Evolutionary conservation across 2,329 filamentous ascomycete species (phyloP).

Genomic region (Trichoderma sp.): DNA sequence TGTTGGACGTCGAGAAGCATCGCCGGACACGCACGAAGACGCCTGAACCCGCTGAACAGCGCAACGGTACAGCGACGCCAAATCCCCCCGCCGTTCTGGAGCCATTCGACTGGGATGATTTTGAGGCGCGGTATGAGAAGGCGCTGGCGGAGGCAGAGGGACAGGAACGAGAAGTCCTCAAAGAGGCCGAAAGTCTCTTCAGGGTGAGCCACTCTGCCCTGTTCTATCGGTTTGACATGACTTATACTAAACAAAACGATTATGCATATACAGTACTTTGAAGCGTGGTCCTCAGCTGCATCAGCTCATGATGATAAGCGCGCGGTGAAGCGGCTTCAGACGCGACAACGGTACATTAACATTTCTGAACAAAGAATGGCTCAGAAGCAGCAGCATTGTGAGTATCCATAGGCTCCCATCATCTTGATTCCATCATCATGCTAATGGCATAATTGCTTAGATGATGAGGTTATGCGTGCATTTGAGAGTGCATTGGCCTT

Average conservation of each 20-base stretch:
- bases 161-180: conserved; percentile 62
- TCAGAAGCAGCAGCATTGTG: conserved; percentile 78
- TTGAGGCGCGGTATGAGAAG: conserved; percentile 65
- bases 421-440: background rate
- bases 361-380: conserved; percentile 69
- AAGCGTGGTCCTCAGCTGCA: conserved; percentile 72
- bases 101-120: conserved; percentile 73
- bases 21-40: conserved; percentile 31
- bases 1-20: conserved; percentile 25
- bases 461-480: conserved; percentile 57
- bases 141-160: conserved; percentile 61
- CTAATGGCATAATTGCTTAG: conserved; percentile 27
- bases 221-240: background rate
- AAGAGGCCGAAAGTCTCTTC: conserved; percentile 66
- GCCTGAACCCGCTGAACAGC: conserved; percentile 38
- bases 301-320: conserved; percentile 71
- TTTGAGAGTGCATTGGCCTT: conserved; percentile 61
- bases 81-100: conserved; percentile 52
- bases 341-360: conserved; percentile 72
- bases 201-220: conserved; percentile 46
- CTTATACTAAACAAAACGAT: background rate
- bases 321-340: conserved; percentile 75
- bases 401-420: conserved; percentile 32
- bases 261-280: conserved; percentile 62
- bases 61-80: conserved; percentile 38